Evolutionary conservation across 2,329 filamentous ascomycete species (phyloP), one percentile per base, ranked within the genome.

Genomic region (Ilyonectria sp.): DNA sequence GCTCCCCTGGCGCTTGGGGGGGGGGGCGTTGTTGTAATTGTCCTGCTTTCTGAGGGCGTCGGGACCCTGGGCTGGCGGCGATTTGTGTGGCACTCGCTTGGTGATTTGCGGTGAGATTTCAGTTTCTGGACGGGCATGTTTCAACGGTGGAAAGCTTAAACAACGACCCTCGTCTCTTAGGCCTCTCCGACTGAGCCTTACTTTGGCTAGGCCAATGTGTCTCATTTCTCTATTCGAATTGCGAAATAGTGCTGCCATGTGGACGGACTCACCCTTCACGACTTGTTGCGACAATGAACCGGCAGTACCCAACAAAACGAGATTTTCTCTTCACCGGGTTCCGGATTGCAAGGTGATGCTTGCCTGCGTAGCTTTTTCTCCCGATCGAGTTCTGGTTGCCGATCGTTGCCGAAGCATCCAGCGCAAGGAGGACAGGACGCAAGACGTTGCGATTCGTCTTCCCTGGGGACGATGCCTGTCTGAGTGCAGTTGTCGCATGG

Each of bases 61-160:
- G 40, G n/a, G n/a, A 33, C 50, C 50, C 29, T 53, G 31, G 29
- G n/a, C 50, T 35, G 31, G 50, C 50, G 11, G n/a, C 19, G 31
- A 9, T 44, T n/a, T 47, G 26, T 17, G 19, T 33, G 29, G 19
- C 21, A n/a, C 31, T 49, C n/a, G 31, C 6, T 50, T 33, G 60
- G 47, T 47, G 60, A 26, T 55, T 43, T 43, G 52, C 52, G 43
- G 33, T 21, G 23, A 57, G 37, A 37, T 21, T 56, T 63, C 53
- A 23, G 29, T 35, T 44, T 46, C 6, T 11, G 19, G 33, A 29
- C n/a, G 44, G 50, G 59, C 31, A 31, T 54, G 50, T 29, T 26
- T 54, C 50, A 57, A 49, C 33, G 60, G 60, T 8, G 44, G 53
- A 56, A 63, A 63, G 21, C 49, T 37, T 63, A 63, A 63, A 35